Evolutionary conservation across 192 early-diverging fungal genomes (phyloP).

Genomic region (Mortierella antarctica): DNA sequence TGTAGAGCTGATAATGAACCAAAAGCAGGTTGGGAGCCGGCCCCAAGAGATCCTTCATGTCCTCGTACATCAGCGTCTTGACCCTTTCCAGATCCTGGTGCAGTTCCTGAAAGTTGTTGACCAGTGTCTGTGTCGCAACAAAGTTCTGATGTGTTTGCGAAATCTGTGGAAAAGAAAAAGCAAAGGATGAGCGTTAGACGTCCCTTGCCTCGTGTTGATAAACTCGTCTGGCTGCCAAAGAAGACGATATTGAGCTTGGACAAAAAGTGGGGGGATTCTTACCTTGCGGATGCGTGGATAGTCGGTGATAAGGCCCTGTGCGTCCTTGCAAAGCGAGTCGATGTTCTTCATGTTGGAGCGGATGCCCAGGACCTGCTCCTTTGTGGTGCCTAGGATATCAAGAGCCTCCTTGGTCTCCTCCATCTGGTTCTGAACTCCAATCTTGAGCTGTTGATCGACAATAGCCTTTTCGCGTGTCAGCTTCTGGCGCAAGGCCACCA

Average conservation of each 20-base stretch:
- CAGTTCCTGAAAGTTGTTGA: slow-evolving; percentile 89
- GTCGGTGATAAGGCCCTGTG: slow-evolving; percentile 88
- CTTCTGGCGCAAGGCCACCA: slow-evolving; percentile 81
- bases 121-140: slow-evolving; percentile 85
- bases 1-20: slow-evolving; percentile 89
- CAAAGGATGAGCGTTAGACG: background rate
- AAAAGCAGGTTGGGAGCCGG: slow-evolving; percentile 84
- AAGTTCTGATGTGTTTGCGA: slow-evolving; percentile 97
- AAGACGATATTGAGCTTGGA: background rate
- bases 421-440: slow-evolving; percentile 91
- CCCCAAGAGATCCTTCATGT: slow-evolving; percentile 69
- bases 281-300: slow-evolving; percentile 93
- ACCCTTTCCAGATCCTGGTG: slow-evolving; percentile 83
- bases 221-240: background rate
- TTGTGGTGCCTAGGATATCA: slow-evolving; percentile 76
- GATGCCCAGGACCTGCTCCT: slow-evolving; percentile 70
- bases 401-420: slow-evolving; percentile 91
- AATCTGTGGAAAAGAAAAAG: slow-evolving; percentile 61
- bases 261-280: background rate
- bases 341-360: slow-evolving; percentile 84
- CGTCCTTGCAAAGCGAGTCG: slow-evolving; percentile 86
- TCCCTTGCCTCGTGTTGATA: background rate
- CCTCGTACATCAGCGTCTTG: slow-evolving; percentile 74
- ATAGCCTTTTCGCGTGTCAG: slow-evolving; percentile 89
- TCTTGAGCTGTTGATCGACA: slow-evolving; percentile 96